Base-by-base conservation (phyloP, 305 asterid genomes). In the Solanum hybrid region DNA sequence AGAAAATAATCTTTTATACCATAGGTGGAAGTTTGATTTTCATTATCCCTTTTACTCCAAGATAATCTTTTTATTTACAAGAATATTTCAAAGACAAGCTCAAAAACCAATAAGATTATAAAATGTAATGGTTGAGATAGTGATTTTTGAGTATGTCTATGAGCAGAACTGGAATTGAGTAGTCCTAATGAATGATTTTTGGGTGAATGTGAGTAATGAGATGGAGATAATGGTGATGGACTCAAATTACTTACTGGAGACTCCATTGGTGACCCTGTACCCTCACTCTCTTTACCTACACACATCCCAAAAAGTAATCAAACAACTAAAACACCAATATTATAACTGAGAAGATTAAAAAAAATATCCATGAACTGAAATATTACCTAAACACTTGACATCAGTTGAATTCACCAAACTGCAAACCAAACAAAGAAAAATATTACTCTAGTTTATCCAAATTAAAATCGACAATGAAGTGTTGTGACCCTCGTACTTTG, bases 181-280 rank as follows among this genome's bases (percentile, higher is more conserved):
- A 42, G 29, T 51, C 29, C 42, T 51, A 29, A 84, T 84, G 87
- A 29, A 12, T 82, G 73, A 26, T 7, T 82, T 16, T 29, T 46
- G 36, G 64, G 35, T 66, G 80, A 86, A 24, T 72, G 10, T 36
- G 81, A 16, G 17, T 22, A 64, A 32, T 36, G 56, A 24, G 78
- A 27, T 29, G 89, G 42, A 34, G 56, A 38, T 27, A 76, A 85
- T 40, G 86, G 84, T 3, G 91, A 88, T 88, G 88, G 75, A 80
- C 79, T 34, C 9, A 81, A 80, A 10, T 71, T 14, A 5, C 32
- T 29, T 82, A 5, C 27, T 86, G 89, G 89, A 16, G 89, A 86
- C 36, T 6, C 38, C 80, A 86, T 14, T 36, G 89, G n/a, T 86
- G 37, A 86, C 27, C 66, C 69, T 69, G 66, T n/a, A 86, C 3